phyloP scores from a whole-genome alignment of 1,284 basidiomycete species.

The Cutaneotrichosporon spelunceum region DNA sequence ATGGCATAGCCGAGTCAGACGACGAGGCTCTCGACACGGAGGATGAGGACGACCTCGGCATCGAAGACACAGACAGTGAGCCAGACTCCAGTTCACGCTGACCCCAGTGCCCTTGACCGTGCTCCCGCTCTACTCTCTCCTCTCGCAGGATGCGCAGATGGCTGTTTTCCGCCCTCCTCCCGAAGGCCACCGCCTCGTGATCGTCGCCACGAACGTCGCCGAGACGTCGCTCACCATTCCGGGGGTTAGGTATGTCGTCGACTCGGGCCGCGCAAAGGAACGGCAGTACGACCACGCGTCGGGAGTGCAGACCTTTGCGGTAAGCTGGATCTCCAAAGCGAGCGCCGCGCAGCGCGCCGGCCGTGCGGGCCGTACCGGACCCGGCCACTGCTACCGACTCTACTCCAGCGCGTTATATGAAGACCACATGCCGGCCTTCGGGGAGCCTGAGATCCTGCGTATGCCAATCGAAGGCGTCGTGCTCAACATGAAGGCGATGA shows the following conservation, averaged over 20 bases:
- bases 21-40: conserved; percentile 52
- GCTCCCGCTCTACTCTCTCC: conserved; percentile 68
- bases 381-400: conserved; percentile 73
- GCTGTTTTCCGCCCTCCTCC: conserved; percentile 67
- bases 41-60: conserved; percentile 51
- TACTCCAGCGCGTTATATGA: conserved; percentile 79
- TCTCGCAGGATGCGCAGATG: conserved; percentile 71
- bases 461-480: conserved; percentile 97
- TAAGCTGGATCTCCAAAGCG: conserved; percentile 73
- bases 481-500: conserved; percentile 99
- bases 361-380: conserved; percentile 72
- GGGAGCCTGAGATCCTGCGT: conserved; percentile 86
- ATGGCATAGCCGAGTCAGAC: conserved; percentile 50
- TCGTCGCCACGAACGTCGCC: conserved; percentile 73
- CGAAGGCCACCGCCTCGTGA: conserved; percentile 62
- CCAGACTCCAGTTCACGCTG: conserved; percentile 4
- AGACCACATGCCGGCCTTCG: conserved; percentile 83
- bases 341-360: conserved; percentile 69
- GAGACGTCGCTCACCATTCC: conserved; percentile 77
- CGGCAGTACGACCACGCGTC: conserved; percentile 61
- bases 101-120: conserved; percentile 62
- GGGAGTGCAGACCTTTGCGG: conserved; percentile 68
- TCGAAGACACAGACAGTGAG: conserved; percentile 51
- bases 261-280: conserved; percentile 77
- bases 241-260: conserved; percentile 70